Evolutionary conservation across 495 filamentous ascomycete species (phyloP), one percentile per base, ranked within the genome.

Genomic region (Patellaria atrata): DNA sequence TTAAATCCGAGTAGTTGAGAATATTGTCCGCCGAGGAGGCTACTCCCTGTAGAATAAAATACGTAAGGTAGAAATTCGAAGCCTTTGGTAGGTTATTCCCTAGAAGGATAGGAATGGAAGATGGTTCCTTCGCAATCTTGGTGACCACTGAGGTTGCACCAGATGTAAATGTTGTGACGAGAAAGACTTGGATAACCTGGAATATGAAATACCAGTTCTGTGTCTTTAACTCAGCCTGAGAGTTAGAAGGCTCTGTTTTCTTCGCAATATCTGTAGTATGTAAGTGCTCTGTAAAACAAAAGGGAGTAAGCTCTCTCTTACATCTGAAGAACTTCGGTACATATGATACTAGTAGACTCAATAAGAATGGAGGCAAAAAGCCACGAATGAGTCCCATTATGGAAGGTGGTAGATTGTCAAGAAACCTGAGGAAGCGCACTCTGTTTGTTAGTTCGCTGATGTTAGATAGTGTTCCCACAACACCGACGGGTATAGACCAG

Each of bases 21-120:
- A 60, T 18, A 17, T 45, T 56, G 9, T 43, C 27, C 1, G 56
- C 52, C 11, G 55, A 36, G 30, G 43, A 44, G 2, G 46, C 48
- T 4, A 47, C 32, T 6, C 56, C 56, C 31, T 60, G 51, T 4
- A 60, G 36, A 37, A 60, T 53, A 32, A 60, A 58, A 32, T 56
- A 60, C 1, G 55, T 54, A 11, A 60, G 35, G 44, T 58, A 60
- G 37, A 55, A 60, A 38, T 58, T 58, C 20, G 56, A 51, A 1
- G 56, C 47, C 12, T 41, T 55, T 5, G 56, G 56, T 1, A 60
- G 33, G 22, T 45, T 42, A 7, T 47, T 15, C 10, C 51, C 56
- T 2, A 59, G 48, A 14, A 58, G 23, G 1, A 20, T 26, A 0
- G 56, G 50, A 10, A 54, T 44, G n/a, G 36, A 34, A 1, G 34